Evolutionary conservation across 495 filamentous ascomycete species (phyloP).

Genomic region (Symbiotaphrina buchneri): DNA sequence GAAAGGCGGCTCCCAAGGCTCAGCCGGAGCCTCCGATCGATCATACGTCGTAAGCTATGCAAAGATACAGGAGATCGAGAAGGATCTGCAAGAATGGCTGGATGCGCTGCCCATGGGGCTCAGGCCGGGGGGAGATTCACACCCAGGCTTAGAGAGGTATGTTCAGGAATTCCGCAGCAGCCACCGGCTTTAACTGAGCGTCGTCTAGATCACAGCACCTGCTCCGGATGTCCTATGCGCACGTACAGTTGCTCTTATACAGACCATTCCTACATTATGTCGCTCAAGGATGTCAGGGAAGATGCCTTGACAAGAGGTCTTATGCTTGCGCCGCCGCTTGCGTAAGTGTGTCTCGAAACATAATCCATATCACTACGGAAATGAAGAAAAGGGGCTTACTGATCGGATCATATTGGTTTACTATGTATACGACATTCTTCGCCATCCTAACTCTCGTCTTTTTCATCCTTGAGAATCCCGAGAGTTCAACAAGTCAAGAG

Average conservation of each 20-base stretch:
- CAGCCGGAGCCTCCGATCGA: constrained; percentile 11
- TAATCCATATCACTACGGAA: constrained; percentile 74
- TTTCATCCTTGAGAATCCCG: constrained; percentile 75
- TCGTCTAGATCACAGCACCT: constrained; percentile 56
- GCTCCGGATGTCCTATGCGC: constrained; percentile 67
- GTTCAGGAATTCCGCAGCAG: constrained; percentile 6
- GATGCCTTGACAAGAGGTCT: constrained; percentile 50
- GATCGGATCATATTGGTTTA: constrained; percentile 89
- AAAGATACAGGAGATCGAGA: constrained; percentile 75
- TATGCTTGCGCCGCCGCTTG: constrained; percentile 87
- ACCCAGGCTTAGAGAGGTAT: constrained; percentile 55
- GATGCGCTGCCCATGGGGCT: constrained; percentile 53
- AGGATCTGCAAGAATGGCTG: constrained; percentile 67
- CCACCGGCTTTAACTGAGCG: neutral
- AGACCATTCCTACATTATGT: constrained; percentile 91
- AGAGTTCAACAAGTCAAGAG: constrained; percentile 48
- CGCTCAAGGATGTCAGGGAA: constrained; percentile 33
- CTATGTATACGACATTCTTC: constrained; percentile 91
- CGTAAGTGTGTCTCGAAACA: constrained; percentile 78
- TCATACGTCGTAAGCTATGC: constrained; percentile 73
- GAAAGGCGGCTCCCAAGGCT: constrained; percentile 35
- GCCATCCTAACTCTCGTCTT: constrained; percentile 77
- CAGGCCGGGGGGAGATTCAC: constrained; percentile 51
- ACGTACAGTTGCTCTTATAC: constrained; percentile 90
- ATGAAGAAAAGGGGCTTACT: constrained; percentile 71